Conservation (phyloP, 2,329 filamentous ascomycete species). For the Microdochium bolleyi region DNA sequence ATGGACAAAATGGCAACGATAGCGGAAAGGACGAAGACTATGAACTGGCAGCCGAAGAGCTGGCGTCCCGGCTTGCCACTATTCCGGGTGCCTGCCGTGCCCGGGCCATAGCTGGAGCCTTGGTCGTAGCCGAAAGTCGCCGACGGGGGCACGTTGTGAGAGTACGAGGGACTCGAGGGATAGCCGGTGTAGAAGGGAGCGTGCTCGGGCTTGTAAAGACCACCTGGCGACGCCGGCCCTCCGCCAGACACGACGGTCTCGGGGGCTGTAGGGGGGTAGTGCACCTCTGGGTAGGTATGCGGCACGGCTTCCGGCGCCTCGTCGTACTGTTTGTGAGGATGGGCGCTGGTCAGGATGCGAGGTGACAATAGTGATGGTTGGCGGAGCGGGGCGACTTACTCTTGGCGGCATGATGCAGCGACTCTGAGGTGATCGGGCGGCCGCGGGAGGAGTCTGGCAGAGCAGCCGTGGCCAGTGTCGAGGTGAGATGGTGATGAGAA, state of each 20-base stretch:
- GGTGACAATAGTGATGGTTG: not conserved
- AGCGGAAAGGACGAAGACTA: constrained; percentile 31
- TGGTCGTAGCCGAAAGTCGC: not conserved
- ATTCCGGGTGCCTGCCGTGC: not conserved
- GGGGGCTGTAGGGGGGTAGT: constrained; percentile 16
- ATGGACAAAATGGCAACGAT: constrained; percentile 29
- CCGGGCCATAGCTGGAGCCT: not conserved
- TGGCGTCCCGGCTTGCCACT: constrained; percentile 1
- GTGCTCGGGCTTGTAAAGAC: not conserved
- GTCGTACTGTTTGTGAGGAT: constrained; percentile 13
- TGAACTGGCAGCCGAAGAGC: constrained; percentile 24
- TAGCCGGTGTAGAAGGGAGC: not conserved
- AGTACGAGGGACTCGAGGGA: not conserved
- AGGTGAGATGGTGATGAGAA: too few relatives aligned
- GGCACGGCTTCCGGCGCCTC: constrained; percentile 20
- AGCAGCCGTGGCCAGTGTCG: too few relatives aligned
- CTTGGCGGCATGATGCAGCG: constrained; percentile 3
- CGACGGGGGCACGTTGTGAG: not conserved
- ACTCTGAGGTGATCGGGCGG: too few relatives aligned
- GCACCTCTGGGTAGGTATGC: constrained; percentile 17
- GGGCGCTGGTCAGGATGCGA: not conserved
- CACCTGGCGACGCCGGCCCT: not conserved
- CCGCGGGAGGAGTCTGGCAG: too few relatives aligned
- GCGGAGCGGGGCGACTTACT: constrained; percentile 1
- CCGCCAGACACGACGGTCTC: constrained; percentile 3